These are phyloP conservation scores for Phaseolus coccineus DNA, from an alignment of 331 rosid species.

Conservation along the genomic window DNA sequence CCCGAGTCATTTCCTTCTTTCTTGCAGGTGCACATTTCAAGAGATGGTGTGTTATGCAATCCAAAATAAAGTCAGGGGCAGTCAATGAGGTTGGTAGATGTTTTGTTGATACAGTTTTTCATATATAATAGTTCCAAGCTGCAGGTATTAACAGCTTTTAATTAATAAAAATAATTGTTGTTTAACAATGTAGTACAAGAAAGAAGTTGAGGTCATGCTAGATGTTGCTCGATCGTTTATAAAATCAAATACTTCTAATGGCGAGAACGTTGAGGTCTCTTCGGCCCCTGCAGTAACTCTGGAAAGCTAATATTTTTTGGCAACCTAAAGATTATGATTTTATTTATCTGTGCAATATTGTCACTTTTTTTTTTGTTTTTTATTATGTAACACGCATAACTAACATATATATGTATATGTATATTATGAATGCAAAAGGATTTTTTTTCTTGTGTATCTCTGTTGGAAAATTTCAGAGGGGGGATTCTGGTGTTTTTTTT, in stretches of 20 bases:
- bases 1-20: constrained; percentile 28
- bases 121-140: constrained; percentile 4
- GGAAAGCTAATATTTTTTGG: constrained; percentile 51
- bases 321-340: constrained; percentile 37
- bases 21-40: constrained; percentile 91
- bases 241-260: constrained; percentile 47
- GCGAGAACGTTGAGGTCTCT: constrained; percentile 44
- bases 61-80: constrained; percentile 92
- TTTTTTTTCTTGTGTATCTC: constrained; percentile 35
- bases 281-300: constrained; percentile 47
- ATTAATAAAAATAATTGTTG: constrained; percentile 32
- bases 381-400: constrained; percentile 42
- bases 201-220: constrained; percentile 80
- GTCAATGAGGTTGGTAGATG: constrained; percentile 79
- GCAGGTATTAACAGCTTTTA: constrained; percentile 24
- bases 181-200: constrained; percentile 78
- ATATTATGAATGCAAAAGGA: constrained; percentile 47
- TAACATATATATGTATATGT: constrained; percentile 16
- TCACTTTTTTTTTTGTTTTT: constrained; percentile 28
- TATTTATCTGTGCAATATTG: constrained; percentile 39
- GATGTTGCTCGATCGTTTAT: constrained; percentile 71
- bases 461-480: constrained; percentile 17
- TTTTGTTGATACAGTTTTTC: constrained; percentile 17
- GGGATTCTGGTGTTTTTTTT: constrained; percentile 26
- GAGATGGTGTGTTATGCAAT: constrained; percentile 98